These are phyloP conservation scores for Jatropha curcas DNA, from an alignment of 345 rosid species.

Conservation along the genomic window DNA sequence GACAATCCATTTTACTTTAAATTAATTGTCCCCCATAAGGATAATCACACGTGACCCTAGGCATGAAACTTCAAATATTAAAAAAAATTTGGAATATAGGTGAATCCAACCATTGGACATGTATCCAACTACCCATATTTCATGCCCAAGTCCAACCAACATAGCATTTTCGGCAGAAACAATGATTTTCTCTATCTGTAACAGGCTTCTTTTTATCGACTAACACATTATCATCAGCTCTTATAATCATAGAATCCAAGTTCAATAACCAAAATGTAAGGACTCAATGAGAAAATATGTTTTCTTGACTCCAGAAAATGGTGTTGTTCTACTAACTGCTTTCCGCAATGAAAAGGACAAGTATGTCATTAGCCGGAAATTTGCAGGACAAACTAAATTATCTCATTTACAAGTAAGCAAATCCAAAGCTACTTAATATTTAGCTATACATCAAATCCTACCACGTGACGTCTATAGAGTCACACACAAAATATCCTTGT, in stretches of 20 bases:
- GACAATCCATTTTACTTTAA: too few species aligned
- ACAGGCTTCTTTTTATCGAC: too few species aligned
- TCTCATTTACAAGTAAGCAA: background rate
- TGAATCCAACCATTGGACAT: too few species aligned
- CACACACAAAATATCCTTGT: background rate
- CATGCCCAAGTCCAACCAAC: background rate
- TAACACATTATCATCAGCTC: too few species aligned
- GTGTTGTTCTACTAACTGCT: background rate
- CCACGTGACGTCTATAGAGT: background rate
- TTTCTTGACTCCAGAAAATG: background rate
- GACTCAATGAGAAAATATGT: background rate
- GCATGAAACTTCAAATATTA: too few species aligned
- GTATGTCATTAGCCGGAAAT: background rate
- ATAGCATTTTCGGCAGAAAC: background rate
- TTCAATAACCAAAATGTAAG: background rate
- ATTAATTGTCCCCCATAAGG: too few species aligned
- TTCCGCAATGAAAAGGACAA: slow-evolving; percentile 1
- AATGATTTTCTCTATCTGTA: background rate
- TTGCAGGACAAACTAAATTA: background rate
- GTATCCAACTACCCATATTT: too few species aligned
- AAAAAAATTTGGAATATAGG: background rate
- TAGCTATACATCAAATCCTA: background rate
- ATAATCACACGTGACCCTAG: too few species aligned
- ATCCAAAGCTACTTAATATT: background rate
- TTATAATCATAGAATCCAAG: background rate